phyloP scores from a whole-genome alignment of 257 asterid species.

The Scutellaria minor region DNA sequence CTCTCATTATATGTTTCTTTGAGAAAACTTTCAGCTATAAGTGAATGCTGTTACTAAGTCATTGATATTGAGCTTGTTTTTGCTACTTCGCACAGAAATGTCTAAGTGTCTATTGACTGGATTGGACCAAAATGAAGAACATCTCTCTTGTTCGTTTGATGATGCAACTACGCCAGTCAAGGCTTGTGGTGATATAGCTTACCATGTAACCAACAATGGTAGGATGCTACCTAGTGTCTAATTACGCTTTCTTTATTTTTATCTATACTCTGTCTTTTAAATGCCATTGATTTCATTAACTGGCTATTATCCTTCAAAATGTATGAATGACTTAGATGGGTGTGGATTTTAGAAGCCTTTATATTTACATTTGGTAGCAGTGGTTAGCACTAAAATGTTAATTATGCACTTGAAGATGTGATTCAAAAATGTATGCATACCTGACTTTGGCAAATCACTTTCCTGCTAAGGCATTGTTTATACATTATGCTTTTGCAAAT shows the following conservation, averaged over 20 bases:
- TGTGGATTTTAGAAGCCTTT: not conserved
- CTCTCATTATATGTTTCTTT: not conserved
- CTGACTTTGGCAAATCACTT: not conserved
- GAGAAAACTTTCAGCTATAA: not conserved
- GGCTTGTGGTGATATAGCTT: conserved; percentile 75
- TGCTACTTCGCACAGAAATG: conserved; percentile 47
- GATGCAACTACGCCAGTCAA: conserved; percentile 77
- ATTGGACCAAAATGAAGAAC: conserved; percentile 49
- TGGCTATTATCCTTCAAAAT: not conserved
- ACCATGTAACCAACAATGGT: conserved; percentile 53
- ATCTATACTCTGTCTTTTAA: not conserved
- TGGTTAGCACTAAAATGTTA: not conserved
- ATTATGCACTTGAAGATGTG: not conserved
- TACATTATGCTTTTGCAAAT: conserved; percentile 3
- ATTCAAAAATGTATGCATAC: not conserved
- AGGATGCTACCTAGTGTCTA: conserved; percentile 3
- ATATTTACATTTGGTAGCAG: not conserved
- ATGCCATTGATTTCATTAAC: not conserved
- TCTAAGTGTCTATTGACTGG: conserved; percentile 51
- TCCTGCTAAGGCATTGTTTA: not conserved
- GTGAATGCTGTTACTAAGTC: conserved; percentile 7
- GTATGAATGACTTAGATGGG: not conserved
- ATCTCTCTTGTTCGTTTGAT: conserved; percentile 50
- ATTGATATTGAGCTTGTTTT: conserved; percentile 34
- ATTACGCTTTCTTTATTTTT: not conserved